Percentiles rank a stretch among this genome's conserved stretches.
These are phyloP conservation scores for Cinnamomum chago DNA, from an alignment of 164 flowering plant species.

Conservation along the genomic window DNA sequence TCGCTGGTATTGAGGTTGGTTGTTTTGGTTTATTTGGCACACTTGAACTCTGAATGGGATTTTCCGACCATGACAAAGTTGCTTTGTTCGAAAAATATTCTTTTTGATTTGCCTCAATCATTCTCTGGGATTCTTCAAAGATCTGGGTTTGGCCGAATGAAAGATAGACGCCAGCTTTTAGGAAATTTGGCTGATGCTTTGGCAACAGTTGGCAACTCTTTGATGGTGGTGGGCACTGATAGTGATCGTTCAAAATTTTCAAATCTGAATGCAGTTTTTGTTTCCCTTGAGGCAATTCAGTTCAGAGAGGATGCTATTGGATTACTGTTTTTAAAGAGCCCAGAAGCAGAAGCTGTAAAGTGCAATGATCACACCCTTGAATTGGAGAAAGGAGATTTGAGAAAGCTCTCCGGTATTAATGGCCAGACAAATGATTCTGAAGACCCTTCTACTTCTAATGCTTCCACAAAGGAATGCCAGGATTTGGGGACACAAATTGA, in stretches of 20 bases:
- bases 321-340: slow-evolving; percentile 35
- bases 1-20: slow-evolving; percentile 43
- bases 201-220: slow-evolving; percentile 44
- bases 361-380: background rate
- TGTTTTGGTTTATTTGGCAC: slow-evolving; percentile 31
- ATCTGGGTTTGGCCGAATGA: background rate
- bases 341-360: slow-evolving; percentile 4
- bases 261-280: slow-evolving; percentile 23
- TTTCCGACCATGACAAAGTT: slow-evolving; percentile 13
- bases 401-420: background rate
- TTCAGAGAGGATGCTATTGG: slow-evolving; percentile 36
- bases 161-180: background rate
- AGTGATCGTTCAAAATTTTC: background rate
- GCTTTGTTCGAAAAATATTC: slow-evolving; percentile 20
- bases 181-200: slow-evolving; percentile 45
- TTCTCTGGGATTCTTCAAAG: slow-evolving; percentile 25
- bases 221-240: slow-evolving; percentile 34
- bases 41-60: slow-evolving; percentile 30
- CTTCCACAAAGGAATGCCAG: background rate
- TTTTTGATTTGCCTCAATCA: slow-evolving; percentile 33
- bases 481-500: background rate
- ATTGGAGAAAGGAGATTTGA: background rate
- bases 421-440: background rate
- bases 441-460: slow-evolving; percentile 6
- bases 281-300: slow-evolving; percentile 25